These are phyloP conservation scores for Flaveria trinervia DNA, from an alignment of 129 eudicot genomes.

Conservation along the genomic window DNA sequence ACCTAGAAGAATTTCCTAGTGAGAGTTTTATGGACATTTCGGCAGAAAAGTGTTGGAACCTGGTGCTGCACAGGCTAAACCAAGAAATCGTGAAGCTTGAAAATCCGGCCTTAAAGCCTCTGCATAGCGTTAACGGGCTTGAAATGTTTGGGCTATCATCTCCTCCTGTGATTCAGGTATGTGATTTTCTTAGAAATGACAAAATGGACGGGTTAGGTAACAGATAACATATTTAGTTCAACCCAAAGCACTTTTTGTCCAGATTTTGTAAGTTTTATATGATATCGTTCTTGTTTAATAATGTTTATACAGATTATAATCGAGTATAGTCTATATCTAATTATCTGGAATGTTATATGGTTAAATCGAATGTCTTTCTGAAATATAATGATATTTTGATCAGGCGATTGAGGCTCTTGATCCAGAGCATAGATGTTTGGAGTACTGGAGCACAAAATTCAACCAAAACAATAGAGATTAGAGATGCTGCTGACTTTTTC, in stretches of 20 bases:
- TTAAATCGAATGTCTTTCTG: too few species aligned
- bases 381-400: neutral
- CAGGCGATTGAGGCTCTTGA: slow-evolving; percentile 63
- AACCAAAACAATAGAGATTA: slow-evolving; percentile 26
- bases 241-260: neutral
- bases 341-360: too few species aligned
- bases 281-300: neutral
- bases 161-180: slow-evolving; percentile 54
- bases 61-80: slow-evolving; percentile 47
- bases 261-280: neutral
- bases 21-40: slow-evolving; percentile 50
- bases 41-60: slow-evolving; percentile 65
- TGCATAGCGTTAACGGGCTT: slow-evolving; percentile 48
- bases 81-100: slow-evolving; percentile 44
- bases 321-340: neutral
- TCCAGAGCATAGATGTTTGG: slow-evolving; percentile 43
- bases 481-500: slow-evolving; percentile 8
- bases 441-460: slow-evolving; percentile 48
- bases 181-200: neutral
- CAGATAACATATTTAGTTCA: neutral
- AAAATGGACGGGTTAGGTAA: neutral
- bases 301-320: neutral
- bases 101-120: slow-evolving; percentile 33
- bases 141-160: slow-evolving; percentile 70
- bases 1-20: slow-evolving; percentile 54